A percentile compares a stretch with the other conserved stretches of the same genome.
phyloP scores from a whole-genome alignment of 108 stramenopile species.

The Epithemia pelagica region DNA sequence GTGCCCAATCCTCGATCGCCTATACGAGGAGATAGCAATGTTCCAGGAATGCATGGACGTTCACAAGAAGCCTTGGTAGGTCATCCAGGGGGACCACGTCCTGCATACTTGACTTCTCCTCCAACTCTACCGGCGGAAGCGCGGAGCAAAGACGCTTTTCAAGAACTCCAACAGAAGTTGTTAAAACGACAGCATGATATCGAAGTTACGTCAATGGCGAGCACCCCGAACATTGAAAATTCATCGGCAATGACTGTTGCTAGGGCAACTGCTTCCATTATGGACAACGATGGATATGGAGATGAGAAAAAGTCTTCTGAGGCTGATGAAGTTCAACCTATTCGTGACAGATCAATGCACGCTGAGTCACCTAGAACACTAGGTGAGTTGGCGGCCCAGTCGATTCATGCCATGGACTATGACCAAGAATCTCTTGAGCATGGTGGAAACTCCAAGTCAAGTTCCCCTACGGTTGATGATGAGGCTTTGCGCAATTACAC shows the following conservation, averaged over 20 bases:
- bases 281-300: background rate
- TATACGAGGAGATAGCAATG: background rate
- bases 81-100: background rate
- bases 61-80: background rate
- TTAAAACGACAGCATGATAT: background rate
- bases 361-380: background rate
- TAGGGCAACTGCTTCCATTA: background rate
- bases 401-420: background rate
- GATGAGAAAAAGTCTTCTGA: background rate
- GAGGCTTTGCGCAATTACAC: background rate
- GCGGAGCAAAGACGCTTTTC: background rate
- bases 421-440: background rate
- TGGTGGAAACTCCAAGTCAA: background rate
- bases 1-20: background rate
- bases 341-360: background rate
- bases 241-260: background rate
- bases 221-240: background rate
- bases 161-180: background rate
- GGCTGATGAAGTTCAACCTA: background rate
- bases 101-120: background rate
- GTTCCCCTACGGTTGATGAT: background rate
- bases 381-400: background rate
- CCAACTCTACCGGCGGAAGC: background rate
- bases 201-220: background rate
- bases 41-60: background rate